Percentiles rank a stretch among this genome's conserved stretches.
These are phyloP conservation scores for Saccharomycopsis sp. DNA, from an alignment of 805 yeast genomes.

Conservation along the genomic window DNA sequence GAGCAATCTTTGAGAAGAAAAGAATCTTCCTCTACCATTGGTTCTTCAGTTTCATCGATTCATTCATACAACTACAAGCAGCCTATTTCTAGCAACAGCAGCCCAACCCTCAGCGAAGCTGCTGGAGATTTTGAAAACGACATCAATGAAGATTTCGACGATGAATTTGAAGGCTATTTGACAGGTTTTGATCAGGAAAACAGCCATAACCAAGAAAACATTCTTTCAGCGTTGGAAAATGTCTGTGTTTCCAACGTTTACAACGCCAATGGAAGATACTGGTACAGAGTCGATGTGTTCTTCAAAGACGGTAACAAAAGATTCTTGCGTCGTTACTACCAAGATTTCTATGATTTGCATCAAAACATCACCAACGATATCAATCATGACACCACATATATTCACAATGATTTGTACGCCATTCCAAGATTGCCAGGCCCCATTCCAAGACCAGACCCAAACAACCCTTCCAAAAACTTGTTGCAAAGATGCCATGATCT, in stretches of 20 bases:
- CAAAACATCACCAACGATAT: slow-evolving; percentile 26
- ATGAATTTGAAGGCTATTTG: slow-evolving; percentile 6
- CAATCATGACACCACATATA: slow-evolving; percentile 9
- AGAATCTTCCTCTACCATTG: slow-evolving; percentile 11
- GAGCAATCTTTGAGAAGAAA: slow-evolving; percentile 12
- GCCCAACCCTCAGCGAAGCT: slow-evolving; percentile 9
- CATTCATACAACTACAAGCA: slow-evolving; percentile 15
- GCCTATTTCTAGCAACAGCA: slow-evolving; percentile 9
- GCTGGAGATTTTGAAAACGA: slow-evolving; percentile 9
- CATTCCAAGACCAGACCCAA: slow-evolving; percentile 32
- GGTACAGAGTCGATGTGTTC: slow-evolving; percentile 41
- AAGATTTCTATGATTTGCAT: slow-evolving; percentile 42
- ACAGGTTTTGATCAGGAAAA: slow-evolving; percentile 10
- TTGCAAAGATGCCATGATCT: slow-evolving; percentile 34
- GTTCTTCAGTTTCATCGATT: slow-evolving; percentile 16
- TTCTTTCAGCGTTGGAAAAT: slow-evolving; percentile 27
- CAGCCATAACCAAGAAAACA: slow-evolving; percentile 2
- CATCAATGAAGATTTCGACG: slow-evolving; percentile 4
- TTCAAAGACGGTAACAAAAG: slow-evolving; percentile 31
- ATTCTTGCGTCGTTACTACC: slow-evolving; percentile 40
- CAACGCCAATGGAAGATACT: slow-evolving; percentile 35
- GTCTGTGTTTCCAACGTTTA: slow-evolving; percentile 34
- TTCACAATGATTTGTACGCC: slow-evolving; percentile 11
- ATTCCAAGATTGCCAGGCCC: slow-evolving; percentile 41
- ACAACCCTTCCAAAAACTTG: slow-evolving; percentile 26